phyloP scores from a whole-genome alignment of 768 basidiomycete genomes.

The Butyriboletus loyo region DNA sequence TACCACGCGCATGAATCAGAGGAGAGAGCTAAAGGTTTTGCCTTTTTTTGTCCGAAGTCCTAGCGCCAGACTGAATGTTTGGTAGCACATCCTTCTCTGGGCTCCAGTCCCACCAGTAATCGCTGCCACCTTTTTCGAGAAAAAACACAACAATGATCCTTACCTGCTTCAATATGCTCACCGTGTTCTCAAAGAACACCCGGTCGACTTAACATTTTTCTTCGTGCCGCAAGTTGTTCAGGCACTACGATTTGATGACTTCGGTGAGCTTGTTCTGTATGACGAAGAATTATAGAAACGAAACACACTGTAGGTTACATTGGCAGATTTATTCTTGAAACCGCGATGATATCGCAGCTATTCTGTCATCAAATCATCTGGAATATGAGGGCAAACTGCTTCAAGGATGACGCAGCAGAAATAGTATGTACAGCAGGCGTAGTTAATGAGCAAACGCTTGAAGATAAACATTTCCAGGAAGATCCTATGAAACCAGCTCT shows the following conservation, averaged over 20 bases:
- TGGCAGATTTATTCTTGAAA: slow-evolving; percentile 92
- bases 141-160: slow-evolving; percentile 78
- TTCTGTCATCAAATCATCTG: slow-evolving; percentile 99
- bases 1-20: slow-evolving; percentile 50
- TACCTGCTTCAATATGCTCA: slow-evolving; percentile 93
- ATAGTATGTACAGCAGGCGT: slow-evolving; percentile 46
- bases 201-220: slow-evolving; percentile 94
- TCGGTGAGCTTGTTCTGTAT: slow-evolving; percentile 50
- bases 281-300: not conserved
- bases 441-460: not conserved
- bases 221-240: slow-evolving; percentile 99
- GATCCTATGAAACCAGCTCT: slow-evolving; percentile 96
- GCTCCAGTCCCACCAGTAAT: slow-evolving; percentile 81
- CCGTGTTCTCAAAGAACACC: slow-evolving; percentile 90
- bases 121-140: slow-evolving; percentile 83
- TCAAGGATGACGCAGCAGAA: slow-evolving; percentile 86
- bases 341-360: slow-evolving; percentile 92
- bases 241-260: slow-evolving; percentile 84
- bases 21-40: slow-evolving; percentile 72
- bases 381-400: slow-evolving; percentile 99
- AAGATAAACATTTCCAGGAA: slow-evolving; percentile 48
- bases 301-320: slow-evolving; percentile 69
- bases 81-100: slow-evolving; percentile 85
- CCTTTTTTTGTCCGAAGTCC: not conserved
- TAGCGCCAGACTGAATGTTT: not conserved